phyloP scores from a whole-genome alignment of 306 rosid genomes.

The Parietaria judaica region DNA sequence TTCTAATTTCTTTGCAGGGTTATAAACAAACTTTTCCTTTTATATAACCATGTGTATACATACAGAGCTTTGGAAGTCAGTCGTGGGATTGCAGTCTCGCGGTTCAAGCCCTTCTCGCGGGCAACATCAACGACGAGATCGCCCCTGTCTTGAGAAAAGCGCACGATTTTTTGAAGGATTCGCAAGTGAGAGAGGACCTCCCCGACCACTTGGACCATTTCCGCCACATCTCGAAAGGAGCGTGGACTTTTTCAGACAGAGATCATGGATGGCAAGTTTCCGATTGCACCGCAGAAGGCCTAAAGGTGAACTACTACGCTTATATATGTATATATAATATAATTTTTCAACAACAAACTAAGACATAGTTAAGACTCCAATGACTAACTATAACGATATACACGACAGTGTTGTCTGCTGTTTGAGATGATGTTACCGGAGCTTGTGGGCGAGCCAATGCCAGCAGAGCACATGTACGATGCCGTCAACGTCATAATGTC shows the following conservation, averaged over 20 bases:
- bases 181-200: slow-evolving; percentile 25
- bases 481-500: slow-evolving; percentile 22
- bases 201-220: slow-evolving; percentile 13
- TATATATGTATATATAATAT: too few relatives aligned
- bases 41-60: too few relatives aligned
- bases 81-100: slow-evolving; percentile 24
- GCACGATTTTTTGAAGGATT: slow-evolving; percentile 24
- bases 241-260: slow-evolving; percentile 33
- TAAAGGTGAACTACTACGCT: slow-evolving; percentile 11
- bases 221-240: slow-evolving; percentile 35
- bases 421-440: slow-evolving; percentile 4
- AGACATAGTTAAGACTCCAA: not conserved
- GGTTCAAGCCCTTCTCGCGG: slow-evolving; percentile 28
- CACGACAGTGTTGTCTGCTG: slow-evolving; percentile 16
- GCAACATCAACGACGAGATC: slow-evolving; percentile 21
- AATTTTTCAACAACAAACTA: too few relatives aligned
- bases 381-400: not conserved
- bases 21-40: too few relatives aligned
- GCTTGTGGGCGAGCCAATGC: slow-evolving; percentile 19
- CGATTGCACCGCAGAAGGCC: slow-evolving; percentile 35
- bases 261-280: slow-evolving; percentile 40
- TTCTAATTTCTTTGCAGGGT: too few relatives aligned
- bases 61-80: slow-evolving; percentile 25
- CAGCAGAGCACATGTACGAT: slow-evolving; percentile 19
- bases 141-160: slow-evolving; percentile 16